Evolutionary conservation across 108 stramenopile genomes (phyloP).

Genomic region (Stephanodiscus triporus): DNA sequence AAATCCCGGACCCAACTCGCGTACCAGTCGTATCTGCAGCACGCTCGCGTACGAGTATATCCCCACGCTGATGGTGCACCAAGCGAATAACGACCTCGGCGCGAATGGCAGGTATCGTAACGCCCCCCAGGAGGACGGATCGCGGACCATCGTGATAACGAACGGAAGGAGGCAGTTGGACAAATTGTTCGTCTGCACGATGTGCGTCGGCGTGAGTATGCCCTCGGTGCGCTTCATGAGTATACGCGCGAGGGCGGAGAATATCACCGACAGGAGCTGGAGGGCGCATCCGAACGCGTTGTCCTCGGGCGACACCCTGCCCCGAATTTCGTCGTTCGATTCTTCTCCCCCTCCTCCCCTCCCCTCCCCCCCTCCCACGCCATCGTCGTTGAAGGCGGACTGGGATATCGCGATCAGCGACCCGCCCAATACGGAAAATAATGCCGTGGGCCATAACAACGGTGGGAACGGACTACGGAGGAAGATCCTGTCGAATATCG

Average conservation of each 20-base stretch:
- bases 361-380: too few relatives aligned
- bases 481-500: conserved; percentile 13
- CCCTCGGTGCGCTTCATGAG: conserved; percentile 25
- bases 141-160: conserved; percentile 9
- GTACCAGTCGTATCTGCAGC: conserved; percentile 10
- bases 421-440: conserved; percentile 9
- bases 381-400: too few relatives aligned
- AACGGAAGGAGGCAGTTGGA: conserved; percentile 27
- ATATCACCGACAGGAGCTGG: conserved; percentile 5
- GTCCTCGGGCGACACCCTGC: conserved; percentile 8
- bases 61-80: conserved; percentile 1
- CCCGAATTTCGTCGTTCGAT: not conserved
- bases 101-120: conserved; percentile 10
- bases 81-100: conserved; percentile 16
- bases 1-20: conserved; percentile 19
- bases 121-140: conserved; percentile 19
- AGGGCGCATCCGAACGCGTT: conserved; percentile 25
- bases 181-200: conserved; percentile 35
- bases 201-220: conserved; percentile 18
- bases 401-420: conserved; percentile 28
- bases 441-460: conserved; percentile 15
- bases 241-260: conserved; percentile 12
- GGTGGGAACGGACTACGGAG: conserved; percentile 24
- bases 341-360: not conserved
- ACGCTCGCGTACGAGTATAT: conserved; percentile 18